Conservation (phyloP, 148 eudicot genomes). For the Polygonum maritimum region DNA sequence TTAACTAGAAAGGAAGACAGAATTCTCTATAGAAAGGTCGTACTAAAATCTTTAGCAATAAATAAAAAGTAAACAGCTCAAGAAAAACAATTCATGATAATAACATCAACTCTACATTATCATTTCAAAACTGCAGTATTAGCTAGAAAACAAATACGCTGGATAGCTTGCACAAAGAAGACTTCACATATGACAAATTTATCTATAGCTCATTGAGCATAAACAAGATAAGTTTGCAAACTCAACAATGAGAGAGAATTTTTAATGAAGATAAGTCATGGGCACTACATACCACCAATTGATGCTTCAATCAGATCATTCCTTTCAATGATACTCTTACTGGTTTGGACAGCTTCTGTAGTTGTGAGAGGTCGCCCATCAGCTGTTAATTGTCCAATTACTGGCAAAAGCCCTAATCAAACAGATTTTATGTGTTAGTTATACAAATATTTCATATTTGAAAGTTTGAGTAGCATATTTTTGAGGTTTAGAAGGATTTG, state of each 20-base stretch:
- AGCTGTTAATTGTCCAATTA: slow-evolving; percentile 51
- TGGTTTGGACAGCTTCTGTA: slow-evolving; percentile 27
- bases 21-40: neutral
- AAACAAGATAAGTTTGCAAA: neutral
- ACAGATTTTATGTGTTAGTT: slow-evolving; percentile 8
- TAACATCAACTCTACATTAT: neutral
- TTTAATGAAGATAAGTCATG: neutral
- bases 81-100: neutral
- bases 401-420: slow-evolving; percentile 65
- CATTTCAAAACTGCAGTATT: neutral
- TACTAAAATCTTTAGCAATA: neutral
- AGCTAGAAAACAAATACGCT: neutral
- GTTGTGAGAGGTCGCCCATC: slow-evolving; percentile 39
- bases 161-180: neutral
- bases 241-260: neutral
- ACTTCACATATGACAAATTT: neutral
- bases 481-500: neutral
- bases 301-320: slow-evolving; percentile 63
- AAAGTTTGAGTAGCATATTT: neutral
- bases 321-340: slow-evolving; percentile 25
- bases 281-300: slow-evolving; percentile 41
- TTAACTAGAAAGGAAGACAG: neutral
- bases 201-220: neutral
- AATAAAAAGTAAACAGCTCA: neutral
- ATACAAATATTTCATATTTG: neutral